A percentile compares a stretch with the other conserved stretches of the same genome.
These are phyloP conservation scores for Spathaspora gorwiae DNA, from an alignment of 805 yeast species.

Conservation along the genomic window DNA sequence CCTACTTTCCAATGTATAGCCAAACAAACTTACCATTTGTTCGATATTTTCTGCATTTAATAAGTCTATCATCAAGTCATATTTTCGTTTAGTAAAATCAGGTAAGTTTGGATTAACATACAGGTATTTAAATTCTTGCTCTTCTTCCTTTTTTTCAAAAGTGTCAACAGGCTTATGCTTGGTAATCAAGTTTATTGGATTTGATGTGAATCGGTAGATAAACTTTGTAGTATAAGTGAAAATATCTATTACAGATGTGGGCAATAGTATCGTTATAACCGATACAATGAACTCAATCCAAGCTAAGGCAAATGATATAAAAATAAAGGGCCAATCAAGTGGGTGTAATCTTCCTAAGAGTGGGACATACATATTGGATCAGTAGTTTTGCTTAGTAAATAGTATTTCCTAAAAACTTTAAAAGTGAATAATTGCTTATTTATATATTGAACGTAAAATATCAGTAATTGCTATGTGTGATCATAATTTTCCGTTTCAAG, in stretches of 20 bases:
- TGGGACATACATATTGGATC: conserved; percentile 30
- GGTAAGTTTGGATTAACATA: conserved; percentile 16
- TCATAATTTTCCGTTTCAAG: no score
- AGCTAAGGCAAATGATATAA: conserved; percentile 41
- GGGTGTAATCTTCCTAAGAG: conserved; percentile 44
- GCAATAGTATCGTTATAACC: conserved; percentile 42
- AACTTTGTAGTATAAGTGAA: conserved; percentile 27
- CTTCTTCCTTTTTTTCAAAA: conserved; percentile 2
- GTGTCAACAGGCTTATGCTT: conserved; percentile 2
- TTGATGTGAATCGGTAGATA: conserved; percentile 23
- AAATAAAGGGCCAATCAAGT: conserved; percentile 47
- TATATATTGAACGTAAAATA: no score
- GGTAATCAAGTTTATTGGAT: conserved; percentile 22
- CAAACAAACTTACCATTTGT: conserved; percentile 64
- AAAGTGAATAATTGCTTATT: no score
- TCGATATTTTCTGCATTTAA: conserved; percentile 51
- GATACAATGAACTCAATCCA: conserved; percentile 48
- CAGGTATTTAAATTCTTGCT: conserved; percentile 16
- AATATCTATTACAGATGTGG: conserved; percentile 34
- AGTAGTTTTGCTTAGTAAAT: no score
- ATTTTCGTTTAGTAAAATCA: conserved; percentile 15
- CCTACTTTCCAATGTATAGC: conserved; percentile 70
- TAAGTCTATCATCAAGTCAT: conserved; percentile 32
- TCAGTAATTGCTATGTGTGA: no score
- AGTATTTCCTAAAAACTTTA: no score